A percentile compares a stretch with the other conserved stretches of the same genome.
Conservation (phyloP, 2,329 filamentous ascomycete species). For the Neurospora sp. region DNA sequence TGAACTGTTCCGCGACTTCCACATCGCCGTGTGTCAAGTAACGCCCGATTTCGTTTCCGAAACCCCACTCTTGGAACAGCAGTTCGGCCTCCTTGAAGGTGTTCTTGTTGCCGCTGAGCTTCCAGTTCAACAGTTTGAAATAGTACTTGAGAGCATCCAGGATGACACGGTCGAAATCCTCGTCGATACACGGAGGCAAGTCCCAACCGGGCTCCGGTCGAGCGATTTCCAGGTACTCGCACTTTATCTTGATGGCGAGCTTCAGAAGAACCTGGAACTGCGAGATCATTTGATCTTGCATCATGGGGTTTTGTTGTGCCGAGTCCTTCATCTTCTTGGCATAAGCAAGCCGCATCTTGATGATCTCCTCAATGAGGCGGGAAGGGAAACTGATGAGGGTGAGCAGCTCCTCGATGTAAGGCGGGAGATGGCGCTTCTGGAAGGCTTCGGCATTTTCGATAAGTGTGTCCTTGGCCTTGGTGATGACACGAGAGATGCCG, state of each 20-base stretch:
- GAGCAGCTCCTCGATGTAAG: slow-evolving; percentile 92
- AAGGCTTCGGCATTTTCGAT: slow-evolving; percentile 81
- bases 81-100: slow-evolving; percentile 99
- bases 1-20: slow-evolving; percentile 96
- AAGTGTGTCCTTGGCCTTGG: slow-evolving; percentile 85
- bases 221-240: slow-evolving; percentile 75
- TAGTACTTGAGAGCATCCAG: slow-evolving; percentile 93
- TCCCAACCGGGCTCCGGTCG: slow-evolving; percentile 90
- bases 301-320: slow-evolving; percentile 80
- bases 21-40: slow-evolving; percentile 90
- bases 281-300: slow-evolving; percentile 95
- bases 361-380: slow-evolving; percentile 91
- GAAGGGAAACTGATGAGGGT: slow-evolving; percentile 97
- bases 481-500: slow-evolving; percentile 75
- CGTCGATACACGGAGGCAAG: slow-evolving; percentile 88
- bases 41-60: slow-evolving; percentile 85
- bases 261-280: slow-evolving; percentile 92
- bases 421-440: slow-evolving; percentile 79
- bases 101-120: slow-evolving; percentile 93
- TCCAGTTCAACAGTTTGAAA: slow-evolving; percentile 98
- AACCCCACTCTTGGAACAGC: slow-evolving; percentile 95
- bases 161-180: slow-evolving; percentile 87
- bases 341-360: slow-evolving; percentile 81
- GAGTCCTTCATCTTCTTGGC: slow-evolving; percentile 94
- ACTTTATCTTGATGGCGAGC: slow-evolving; percentile 86